Conservation (phyloP, 768 basidiomycete species). For the Tylopilus intermedius region DNA sequence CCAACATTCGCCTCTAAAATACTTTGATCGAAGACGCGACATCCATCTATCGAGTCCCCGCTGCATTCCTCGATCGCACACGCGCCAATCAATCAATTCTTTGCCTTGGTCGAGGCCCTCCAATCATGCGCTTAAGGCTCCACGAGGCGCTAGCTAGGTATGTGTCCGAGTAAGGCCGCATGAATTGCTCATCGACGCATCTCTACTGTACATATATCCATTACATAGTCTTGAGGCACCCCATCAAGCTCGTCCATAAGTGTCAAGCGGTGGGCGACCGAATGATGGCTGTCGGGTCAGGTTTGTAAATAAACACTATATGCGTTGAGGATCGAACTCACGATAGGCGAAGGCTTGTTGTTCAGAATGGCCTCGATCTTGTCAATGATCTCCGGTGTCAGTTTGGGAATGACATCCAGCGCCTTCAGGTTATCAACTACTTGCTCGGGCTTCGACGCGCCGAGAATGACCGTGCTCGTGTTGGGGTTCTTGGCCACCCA, state of each 20-base stretch:
- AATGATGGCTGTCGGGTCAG: constrained; percentile 16
- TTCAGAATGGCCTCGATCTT: constrained; percentile 51
- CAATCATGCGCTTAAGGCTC: too few relatives aligned
- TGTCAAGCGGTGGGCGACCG: constrained; percentile 30
- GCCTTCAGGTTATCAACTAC: constrained; percentile 48
- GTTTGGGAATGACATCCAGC: constrained; percentile 48
- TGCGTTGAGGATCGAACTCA: constrained; percentile 12
- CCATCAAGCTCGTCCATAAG: constrained; percentile 19
- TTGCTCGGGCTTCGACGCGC: constrained; percentile 46
- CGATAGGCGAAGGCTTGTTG: constrained; percentile 32
- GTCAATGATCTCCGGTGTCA: constrained; percentile 45
- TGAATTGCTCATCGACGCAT: neutral
- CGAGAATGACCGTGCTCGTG: constrained; percentile 44
- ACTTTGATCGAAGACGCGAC: neutral
- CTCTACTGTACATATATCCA: neutral
- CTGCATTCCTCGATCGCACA: neutral
- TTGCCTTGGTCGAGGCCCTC: neutral
- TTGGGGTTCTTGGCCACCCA: constrained; percentile 51
- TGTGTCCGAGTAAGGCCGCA: neutral
- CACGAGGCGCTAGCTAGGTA: too few relatives aligned
- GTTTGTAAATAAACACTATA: constrained; percentile 4
- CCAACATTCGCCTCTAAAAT: neutral
- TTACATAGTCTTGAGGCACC: neutral
- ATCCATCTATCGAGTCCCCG: neutral
- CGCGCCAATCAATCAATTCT: neutral